Evolutionary conservation across 2,329 filamentous ascomycete species (phyloP).

Genomic region (Diaporthe humulicola): DNA sequence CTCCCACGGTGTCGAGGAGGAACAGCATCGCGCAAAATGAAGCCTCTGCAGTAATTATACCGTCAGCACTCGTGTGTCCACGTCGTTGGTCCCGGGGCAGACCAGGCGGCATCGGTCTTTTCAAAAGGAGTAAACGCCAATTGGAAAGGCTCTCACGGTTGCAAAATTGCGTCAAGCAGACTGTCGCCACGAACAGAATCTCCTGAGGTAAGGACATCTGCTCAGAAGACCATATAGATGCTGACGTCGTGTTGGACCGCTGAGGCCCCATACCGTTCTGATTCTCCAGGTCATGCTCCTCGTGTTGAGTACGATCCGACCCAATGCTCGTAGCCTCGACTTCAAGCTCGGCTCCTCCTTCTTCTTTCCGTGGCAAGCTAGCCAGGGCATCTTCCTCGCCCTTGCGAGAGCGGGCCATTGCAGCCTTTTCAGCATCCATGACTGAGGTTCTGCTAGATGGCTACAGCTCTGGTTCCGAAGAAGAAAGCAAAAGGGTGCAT

Average conservation of each 20-base stretch:
- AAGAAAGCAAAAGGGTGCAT: not conserved
- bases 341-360: not conserved
- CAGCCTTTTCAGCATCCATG: not conserved
- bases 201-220: constrained; percentile 40
- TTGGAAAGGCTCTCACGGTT: too few species aligned
- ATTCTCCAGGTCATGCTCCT: not conserved
- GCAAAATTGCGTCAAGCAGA: constrained; percentile 42
- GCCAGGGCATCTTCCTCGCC: not conserved
- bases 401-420: not conserved
- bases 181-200: constrained; percentile 40
- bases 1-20: constrained; percentile 59
- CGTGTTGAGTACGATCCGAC: not conserved
- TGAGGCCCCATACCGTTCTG: constrained; percentile 10
- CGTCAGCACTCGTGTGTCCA: not conserved
- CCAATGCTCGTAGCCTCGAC: not conserved
- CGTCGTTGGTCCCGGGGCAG: not conserved
- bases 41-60: constrained; percentile 27
- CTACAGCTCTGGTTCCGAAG: too few species aligned
- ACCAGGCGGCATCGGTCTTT: not conserved
- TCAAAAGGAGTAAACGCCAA: too few species aligned
- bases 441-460: not conserved
- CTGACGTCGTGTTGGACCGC: constrained; percentile 27
- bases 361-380: not conserved
- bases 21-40: constrained; percentile 38
- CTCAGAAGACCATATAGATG: constrained; percentile 35